Percentiles rank a stretch among this genome's conserved stretches.
Evolutionary conservation across 495 filamentous ascomycete genomes (phyloP).

Genomic region (Daldinia grandis): DNA sequence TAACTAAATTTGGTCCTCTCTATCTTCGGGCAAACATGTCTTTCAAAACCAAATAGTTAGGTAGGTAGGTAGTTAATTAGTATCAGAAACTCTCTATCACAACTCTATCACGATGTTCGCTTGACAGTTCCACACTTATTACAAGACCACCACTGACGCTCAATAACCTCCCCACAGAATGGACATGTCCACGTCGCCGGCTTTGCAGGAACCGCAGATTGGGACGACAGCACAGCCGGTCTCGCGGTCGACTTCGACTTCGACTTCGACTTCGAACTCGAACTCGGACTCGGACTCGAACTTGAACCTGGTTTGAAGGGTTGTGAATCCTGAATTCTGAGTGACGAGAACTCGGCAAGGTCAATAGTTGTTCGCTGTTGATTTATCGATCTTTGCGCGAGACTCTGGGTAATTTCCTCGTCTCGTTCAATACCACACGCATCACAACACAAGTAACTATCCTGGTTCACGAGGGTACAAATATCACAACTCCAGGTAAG

Average conservation of each 20-base stretch:
- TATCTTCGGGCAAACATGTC: not conserved
- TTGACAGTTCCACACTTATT: slow-evolving; percentile 74
- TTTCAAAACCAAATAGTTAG: not conserved
- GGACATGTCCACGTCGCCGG: slow-evolving; percentile 74
- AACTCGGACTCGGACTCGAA: too few relatives aligned
- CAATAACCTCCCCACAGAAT: slow-evolving; percentile 70
- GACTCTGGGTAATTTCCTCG: slow-evolving; percentile 42
- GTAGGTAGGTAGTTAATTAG: too few relatives aligned
- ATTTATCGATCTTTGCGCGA: slow-evolving; percentile 35
- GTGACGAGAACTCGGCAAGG: slow-evolving; percentile 41
- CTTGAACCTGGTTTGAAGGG: slow-evolving; percentile 25
- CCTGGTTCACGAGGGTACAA: slow-evolving; percentile 86
- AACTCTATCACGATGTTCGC: slow-evolving; percentile 28
- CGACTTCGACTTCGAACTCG: too few relatives aligned
- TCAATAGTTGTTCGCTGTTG: slow-evolving; percentile 43
- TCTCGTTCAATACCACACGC: slow-evolving; percentile 76
- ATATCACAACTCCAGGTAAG: slow-evolving; percentile 74
- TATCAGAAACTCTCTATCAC: not conserved
- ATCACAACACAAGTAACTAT: slow-evolving; percentile 75
- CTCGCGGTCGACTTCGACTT: slow-evolving; percentile 24
- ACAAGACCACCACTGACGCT: slow-evolving; percentile 82
- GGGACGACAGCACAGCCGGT: slow-evolving; percentile 26
- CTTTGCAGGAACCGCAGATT: slow-evolving; percentile 48
- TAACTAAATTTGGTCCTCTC: too few relatives aligned
- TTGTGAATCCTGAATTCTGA: slow-evolving; percentile 24